Evolutionary conservation across 306 rosid species (phyloP).

Genomic region (Amphicarpaea edgeworthii): DNA sequence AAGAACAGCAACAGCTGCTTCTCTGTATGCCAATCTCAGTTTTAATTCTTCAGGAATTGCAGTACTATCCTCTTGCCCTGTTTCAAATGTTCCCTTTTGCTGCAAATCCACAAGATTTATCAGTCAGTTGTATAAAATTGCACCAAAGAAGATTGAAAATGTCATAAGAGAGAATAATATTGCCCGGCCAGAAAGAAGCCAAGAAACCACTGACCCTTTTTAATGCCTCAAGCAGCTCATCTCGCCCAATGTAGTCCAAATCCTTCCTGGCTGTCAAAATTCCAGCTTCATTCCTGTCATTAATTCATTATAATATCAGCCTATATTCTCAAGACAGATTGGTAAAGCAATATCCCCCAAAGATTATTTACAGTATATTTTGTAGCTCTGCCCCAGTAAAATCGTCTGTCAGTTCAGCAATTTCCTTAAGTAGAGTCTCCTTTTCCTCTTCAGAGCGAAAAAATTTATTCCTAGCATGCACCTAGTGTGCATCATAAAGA

Average conservation of each 20-base stretch:
- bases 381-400: slow-evolving; percentile 99
- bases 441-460: slow-evolving; percentile 89
- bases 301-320: slow-evolving; percentile 47
- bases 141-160: slow-evolving; percentile 18
- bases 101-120: slow-evolving; percentile 60
- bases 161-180: slow-evolving; percentile 31
- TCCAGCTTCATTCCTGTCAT: slow-evolving; percentile 98
- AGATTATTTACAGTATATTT: slow-evolving; percentile 79
- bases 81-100: slow-evolving; percentile 99
- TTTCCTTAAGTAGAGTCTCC: slow-evolving; percentile 75
- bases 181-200: slow-evolving; percentile 43
- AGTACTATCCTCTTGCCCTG: slow-evolving; percentile 97
- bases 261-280: slow-evolving; percentile 99
- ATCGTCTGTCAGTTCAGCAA: slow-evolving; percentile 90
- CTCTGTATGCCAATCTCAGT: slow-evolving; percentile 92
- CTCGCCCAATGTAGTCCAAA: slow-evolving; percentile 85
- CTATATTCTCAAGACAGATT: slow-evolving; percentile 25
- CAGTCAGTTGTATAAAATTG: slow-evolving; percentile 21
- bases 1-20: slow-evolving; percentile 96
- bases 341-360: slow-evolving; percentile 32
- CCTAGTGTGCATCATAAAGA: slow-evolving; percentile 60
- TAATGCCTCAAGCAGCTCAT: slow-evolving; percentile 93
- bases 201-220: slow-evolving; percentile 76
- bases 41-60: slow-evolving; percentile 88
- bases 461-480: slow-evolving; percentile 93